phyloP scores from a whole-genome alignment of 495 filamentous ascomycete genomes.

The Paragyromitra xinjiangensis region DNA sequence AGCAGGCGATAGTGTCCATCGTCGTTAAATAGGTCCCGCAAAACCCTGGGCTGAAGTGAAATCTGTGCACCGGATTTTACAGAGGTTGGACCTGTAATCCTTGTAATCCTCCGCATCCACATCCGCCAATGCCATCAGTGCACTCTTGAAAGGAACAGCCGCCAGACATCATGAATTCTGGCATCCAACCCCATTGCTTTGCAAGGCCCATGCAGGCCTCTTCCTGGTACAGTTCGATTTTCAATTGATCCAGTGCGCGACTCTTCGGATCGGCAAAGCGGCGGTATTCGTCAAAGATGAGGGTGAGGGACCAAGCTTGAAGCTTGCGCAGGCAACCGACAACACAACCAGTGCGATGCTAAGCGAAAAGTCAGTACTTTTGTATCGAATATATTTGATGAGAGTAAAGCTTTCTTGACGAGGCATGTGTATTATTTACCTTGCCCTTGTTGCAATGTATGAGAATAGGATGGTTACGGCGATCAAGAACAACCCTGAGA shows the following conservation, averaged over 20 bases:
- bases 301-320: conserved; percentile 66
- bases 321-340: conserved; percentile 75
- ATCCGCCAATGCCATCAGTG: conserved; percentile 43
- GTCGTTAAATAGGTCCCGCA: background rate
- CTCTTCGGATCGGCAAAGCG: conserved; percentile 72
- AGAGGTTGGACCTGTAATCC: conserved; percentile 43
- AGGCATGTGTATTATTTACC: conserved; percentile 60
- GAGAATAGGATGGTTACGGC: conserved; percentile 75
- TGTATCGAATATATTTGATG: background rate
- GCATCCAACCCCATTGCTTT: conserved; percentile 55
- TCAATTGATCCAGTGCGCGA: conserved; percentile 64
- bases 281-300: conserved; percentile 73
- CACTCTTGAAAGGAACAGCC: conserved; percentile 51
- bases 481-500: conserved; percentile 71
- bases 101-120: conserved; percentile 39
- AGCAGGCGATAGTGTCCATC: background rate
- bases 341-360: conserved; percentile 87
- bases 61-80: conserved; percentile 12
- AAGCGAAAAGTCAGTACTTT: conserved; percentile 17
- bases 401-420: background rate
- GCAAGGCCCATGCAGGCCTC: conserved; percentile 54
- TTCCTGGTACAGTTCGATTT: conserved; percentile 61
- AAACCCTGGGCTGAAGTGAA: background rate
- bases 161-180: conserved; percentile 46
- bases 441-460: conserved; percentile 92